phyloP scores from a whole-genome alignment of 257 asterid species.

The Capsicum baccatum region DNA sequence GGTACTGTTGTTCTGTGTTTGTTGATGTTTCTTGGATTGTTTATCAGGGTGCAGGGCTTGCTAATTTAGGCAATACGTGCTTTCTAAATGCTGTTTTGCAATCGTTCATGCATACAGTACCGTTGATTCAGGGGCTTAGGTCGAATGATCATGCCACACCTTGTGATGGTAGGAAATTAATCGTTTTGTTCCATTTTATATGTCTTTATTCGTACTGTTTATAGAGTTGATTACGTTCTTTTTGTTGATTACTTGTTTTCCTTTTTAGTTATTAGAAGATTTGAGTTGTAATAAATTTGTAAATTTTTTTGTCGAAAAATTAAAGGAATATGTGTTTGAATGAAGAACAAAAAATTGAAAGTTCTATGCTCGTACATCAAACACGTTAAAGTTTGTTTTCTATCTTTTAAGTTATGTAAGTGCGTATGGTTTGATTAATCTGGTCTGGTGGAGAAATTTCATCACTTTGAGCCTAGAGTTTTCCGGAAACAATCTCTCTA shows the following conservation, averaged over 20 bases:
- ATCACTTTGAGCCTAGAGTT: no score
- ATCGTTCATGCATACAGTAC: conserved; percentile 83
- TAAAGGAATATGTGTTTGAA: not conserved
- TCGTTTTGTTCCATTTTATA: not conserved
- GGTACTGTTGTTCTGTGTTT: not conserved
- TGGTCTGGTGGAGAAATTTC: not conserved
- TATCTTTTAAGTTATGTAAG: not conserved
- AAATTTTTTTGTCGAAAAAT: not conserved
- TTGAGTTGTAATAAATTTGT: not conserved
- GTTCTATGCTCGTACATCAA: not conserved
- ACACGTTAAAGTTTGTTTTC: not conserved
- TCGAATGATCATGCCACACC: conserved; percentile 37
- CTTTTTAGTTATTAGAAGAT: not conserved
- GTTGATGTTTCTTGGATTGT: not conserved
- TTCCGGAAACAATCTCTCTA: no score
- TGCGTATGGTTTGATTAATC: no score
- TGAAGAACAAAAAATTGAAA: not conserved
- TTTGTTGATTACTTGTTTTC: no score
- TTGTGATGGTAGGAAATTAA: conserved; percentile 52
- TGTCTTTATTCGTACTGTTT: not conserved
- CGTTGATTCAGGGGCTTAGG: conserved; percentile 63
- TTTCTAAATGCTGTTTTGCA: conserved; percentile 84
- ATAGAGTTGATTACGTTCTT: not conserved
- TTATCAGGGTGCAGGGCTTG: conserved; percentile 85
- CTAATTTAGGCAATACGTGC: conserved; percentile 90